Evolutionary conservation across 495 filamentous ascomycete species (phyloP), one percentile per base, ranked within the genome.

Genomic region (Neurospora africana): DNA sequence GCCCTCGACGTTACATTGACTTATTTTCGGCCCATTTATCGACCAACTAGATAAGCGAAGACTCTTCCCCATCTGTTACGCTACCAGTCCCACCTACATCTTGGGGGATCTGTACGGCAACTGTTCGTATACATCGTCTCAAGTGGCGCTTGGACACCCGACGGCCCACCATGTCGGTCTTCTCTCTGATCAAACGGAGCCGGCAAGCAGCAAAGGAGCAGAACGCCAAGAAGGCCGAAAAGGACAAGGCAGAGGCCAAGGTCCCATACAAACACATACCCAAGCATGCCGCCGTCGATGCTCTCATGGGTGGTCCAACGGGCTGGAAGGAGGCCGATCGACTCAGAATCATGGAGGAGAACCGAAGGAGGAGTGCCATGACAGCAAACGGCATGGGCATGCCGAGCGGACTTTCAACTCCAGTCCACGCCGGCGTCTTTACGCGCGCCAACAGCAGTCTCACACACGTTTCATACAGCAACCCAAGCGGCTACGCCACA

Each of bases 251-350:
- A 30, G 80, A 83, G 75, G 71, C 72, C 44, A 84, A 84, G 74
- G 27, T 78, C 35, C 83, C 83, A 21, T 89, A 89, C 75, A 82
- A 78, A 72, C 87, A 89, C 73, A 75, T 88, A n/a, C 85, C 86
- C 30, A 87, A 80, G 38, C 87, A 89, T 78, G 87, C 87, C 47
- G 85, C 85, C 68, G 75, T 81, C 44, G 87, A 91, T 75, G 85
- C 89, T 68, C 70, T 89, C 47, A 81, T 83, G n/a, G 82, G 83
- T 21, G 84, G 84, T 3, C 88, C 88, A 8, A 78, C 83, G 0
- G 82, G 77, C 33, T 88, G 84, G 83, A 82, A 81, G 70, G 76
- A 83, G 6, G 78, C 74, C 27, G 83, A 85, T 69, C 73, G 82
- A 35, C 73, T 74, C 43, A 80, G 69, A 72, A 85, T 85, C 72